Conservation (phyloP, 768 basidiomycete genomes). For the Amanita rimosa region DNA sequence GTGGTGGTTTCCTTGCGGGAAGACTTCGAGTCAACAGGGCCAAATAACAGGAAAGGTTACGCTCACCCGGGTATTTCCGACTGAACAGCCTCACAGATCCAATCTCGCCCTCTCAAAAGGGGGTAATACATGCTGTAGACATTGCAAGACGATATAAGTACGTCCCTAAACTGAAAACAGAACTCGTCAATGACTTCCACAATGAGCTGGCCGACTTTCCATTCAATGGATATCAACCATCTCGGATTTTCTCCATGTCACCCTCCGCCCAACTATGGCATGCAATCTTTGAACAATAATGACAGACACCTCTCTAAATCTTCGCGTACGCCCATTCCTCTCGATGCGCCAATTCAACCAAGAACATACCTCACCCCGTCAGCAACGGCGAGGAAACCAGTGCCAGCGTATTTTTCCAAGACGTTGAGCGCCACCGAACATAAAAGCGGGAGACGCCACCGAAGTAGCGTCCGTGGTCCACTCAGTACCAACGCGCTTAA, state of each 20-base stretch:
- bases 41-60: no score
- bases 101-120: no score
- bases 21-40: no score
- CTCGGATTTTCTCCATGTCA: neutral
- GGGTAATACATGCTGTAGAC: no score
- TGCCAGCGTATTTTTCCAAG: slow-evolving; percentile 55
- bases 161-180: no score
- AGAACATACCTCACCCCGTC: slow-evolving; percentile 69
- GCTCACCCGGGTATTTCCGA: no score
- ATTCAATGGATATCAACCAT: neutral
- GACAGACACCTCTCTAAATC: neutral
- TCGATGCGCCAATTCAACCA: slow-evolving; percentile 71
- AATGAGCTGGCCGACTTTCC: neutral
- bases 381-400: slow-evolving; percentile 64
- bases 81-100: no score
- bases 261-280: neutral
- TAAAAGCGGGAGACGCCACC: slow-evolving; percentile 30
- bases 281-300: no score
- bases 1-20: no score
- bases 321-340: slow-evolving; percentile 28
- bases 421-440: neutral
- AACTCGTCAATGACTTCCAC: no score
- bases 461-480: slow-evolving; percentile 32
- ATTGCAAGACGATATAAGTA: no score
- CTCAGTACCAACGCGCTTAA: no score